Conservation (phyloP, 192 early-diverging fungal species). For the Gonapodya sp. region DNA sequence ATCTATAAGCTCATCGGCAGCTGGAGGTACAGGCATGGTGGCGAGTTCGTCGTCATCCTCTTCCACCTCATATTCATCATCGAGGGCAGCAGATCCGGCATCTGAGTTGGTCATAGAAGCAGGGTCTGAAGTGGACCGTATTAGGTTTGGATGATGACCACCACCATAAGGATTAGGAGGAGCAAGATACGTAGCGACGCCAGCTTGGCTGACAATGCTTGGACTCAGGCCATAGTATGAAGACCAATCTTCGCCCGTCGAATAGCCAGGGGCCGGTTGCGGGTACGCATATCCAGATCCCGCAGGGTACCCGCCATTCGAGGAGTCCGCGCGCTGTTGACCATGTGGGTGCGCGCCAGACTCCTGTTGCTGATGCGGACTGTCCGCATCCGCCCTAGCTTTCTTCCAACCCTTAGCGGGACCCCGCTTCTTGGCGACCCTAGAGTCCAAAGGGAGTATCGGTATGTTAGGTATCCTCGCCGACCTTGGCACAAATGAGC, state of each 20-base stretch:
- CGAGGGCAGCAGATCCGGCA: not conserved
- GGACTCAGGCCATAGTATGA: too few species aligned
- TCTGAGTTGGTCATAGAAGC: not conserved
- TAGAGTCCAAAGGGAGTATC: not conserved
- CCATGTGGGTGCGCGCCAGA: too few species aligned
- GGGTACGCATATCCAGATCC: not conserved
- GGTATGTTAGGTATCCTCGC: too few species aligned
- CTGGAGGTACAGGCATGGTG: not conserved
- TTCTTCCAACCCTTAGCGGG: not conserved
- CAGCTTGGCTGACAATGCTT: not conserved
- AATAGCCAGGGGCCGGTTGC: not conserved
- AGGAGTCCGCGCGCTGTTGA: not conserved
- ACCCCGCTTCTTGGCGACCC: not conserved
- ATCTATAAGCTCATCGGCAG: not conserved
- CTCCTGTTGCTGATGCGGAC: not conserved
- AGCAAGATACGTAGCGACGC: not conserved
- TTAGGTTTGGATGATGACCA: not conserved
- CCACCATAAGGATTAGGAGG: not conserved
- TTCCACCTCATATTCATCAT: not conserved
- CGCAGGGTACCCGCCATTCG: not conserved
- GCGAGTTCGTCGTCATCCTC: not conserved
- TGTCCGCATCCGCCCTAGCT: not conserved
- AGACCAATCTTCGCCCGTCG: too few species aligned
- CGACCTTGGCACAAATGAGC: too few species aligned
- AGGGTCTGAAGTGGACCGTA: not conserved